Conservation (phyloP, 2,329 filamentous ascomycete genomes). For the Aspergillus sp. region DNA sequence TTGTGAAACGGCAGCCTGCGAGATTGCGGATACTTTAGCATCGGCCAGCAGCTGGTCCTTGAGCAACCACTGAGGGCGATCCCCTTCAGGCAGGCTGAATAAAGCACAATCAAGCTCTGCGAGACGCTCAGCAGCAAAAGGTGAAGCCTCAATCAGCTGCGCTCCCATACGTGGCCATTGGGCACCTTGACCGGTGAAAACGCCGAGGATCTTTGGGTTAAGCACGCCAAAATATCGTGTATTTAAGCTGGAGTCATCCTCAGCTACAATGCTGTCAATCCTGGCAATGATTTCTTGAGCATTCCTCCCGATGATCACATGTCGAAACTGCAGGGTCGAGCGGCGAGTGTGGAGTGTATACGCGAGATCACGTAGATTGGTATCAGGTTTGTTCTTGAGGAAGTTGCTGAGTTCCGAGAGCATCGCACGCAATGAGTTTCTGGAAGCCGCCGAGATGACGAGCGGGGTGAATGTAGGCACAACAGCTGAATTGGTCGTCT, state of each 20-base stretch:
- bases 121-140: not conserved
- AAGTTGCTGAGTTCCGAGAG: constrained; percentile 1
- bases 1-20: constrained; percentile 15
- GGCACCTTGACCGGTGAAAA: constrained; percentile 21
- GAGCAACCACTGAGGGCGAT: constrained; percentile 8
- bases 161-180: constrained; percentile 19
- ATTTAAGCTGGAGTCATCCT: not conserved
- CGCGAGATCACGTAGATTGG: constrained; percentile 3
- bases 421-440: constrained; percentile 1
- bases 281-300: not conserved
- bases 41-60: constrained; percentile 4
- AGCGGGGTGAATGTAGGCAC: constrained; percentile 1
- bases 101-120: constrained; percentile 1
- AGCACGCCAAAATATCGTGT: not conserved
- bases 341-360: constrained; percentile 4
- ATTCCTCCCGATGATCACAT: not conserved
- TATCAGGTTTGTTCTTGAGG: constrained; percentile 3
- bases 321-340: constrained; percentile 1
- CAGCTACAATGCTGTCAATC: not conserved
- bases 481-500: not conserved
- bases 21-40: constrained; percentile 1
- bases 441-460: constrained; percentile 3
- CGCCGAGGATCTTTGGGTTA: constrained; percentile 5
- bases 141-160: constrained; percentile 1
- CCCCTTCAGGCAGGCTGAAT: not conserved